Conservation (phyloP, 495 filamentous ascomycete genomes). For the Oleoguttula mirabilis region DNA sequence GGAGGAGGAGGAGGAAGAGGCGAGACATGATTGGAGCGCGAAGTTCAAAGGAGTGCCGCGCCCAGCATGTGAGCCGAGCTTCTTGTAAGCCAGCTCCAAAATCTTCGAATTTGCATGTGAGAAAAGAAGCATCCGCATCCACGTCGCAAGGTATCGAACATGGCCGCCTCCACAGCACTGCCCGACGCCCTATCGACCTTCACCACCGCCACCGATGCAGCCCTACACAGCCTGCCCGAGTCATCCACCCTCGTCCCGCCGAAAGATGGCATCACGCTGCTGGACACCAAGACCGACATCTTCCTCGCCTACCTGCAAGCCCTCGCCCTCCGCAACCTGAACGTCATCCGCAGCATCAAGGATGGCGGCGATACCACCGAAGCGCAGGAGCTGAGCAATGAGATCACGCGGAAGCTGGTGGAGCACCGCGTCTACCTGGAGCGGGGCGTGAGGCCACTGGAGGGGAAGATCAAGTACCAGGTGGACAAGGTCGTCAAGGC, state of each 20-base stretch:
- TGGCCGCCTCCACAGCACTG: conserved; percentile 8
- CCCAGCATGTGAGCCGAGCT: too few relatives aligned
- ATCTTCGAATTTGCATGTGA: too few relatives aligned
- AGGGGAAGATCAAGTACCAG: conserved; percentile 77
- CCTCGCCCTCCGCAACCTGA: conserved; percentile 73
- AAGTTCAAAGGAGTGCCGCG: too few relatives aligned
- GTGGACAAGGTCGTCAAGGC: conserved; percentile 82
- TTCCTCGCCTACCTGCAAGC: conserved; percentile 93
- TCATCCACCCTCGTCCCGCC: conserved; percentile 39
- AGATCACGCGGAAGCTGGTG: conserved; percentile 64
- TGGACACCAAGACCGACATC: conserved; percentile 90
- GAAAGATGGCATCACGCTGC: conserved; percentile 78
- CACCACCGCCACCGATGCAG: conserved; percentile 12
- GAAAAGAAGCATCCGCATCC: too few relatives aligned
- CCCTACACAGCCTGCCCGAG: conserved; percentile 9
- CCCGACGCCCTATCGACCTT: conserved; percentile 13
- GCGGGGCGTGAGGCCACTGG: conserved; percentile 79
- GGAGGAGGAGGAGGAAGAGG: too few relatives aligned
- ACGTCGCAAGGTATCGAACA: too few relatives aligned
- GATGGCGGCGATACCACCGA: conserved; percentile 23
- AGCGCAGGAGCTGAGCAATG: conserved; percentile 33
- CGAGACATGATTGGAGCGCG: too few relatives aligned
- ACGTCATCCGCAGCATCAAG: conserved; percentile 52
- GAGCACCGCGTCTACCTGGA: conserved; percentile 82
- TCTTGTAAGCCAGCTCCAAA: too few relatives aligned